Evolutionary conservation across 2,329 filamentous ascomycete genomes (phyloP).

Genomic region (Hyphodiscus sp.): DNA sequence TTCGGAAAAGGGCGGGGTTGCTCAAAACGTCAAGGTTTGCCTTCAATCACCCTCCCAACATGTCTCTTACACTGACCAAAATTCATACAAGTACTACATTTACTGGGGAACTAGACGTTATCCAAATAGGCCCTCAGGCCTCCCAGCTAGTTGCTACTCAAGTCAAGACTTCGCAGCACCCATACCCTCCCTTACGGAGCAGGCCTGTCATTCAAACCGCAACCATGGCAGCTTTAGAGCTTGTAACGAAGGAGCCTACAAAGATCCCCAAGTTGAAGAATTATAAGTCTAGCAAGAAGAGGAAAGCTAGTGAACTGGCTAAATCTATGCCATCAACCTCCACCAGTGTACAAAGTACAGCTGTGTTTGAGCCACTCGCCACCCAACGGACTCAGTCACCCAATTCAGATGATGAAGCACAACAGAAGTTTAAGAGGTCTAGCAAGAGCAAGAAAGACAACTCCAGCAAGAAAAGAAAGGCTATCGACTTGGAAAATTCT

Average conservation of each 20-base stretch:
- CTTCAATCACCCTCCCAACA: not conserved
- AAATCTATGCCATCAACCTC: not conserved
- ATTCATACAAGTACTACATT: not conserved
- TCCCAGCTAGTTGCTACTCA: too few species aligned
- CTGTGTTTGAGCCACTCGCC: not conserved
- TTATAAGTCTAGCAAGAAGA: slow-evolving; percentile 26
- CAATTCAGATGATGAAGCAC: not conserved
- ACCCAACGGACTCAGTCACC: not conserved
- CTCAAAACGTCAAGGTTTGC: not conserved
- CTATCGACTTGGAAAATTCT: not conserved
- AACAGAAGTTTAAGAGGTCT: not conserved
- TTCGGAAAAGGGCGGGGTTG: not conserved
- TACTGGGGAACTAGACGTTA: not conserved
- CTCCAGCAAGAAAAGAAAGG: slow-evolving; percentile 27
- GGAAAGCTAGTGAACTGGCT: slow-evolving; percentile 2
- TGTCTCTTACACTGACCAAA: not conserved
- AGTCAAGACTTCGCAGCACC: too few species aligned
- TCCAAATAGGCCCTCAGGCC: too few species aligned
- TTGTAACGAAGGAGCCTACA: not conserved
- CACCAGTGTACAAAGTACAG: not conserved
- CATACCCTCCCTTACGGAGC: not conserved
- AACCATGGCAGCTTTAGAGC: not conserved
- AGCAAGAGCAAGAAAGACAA: slow-evolving; percentile 25
- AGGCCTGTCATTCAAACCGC: not conserved
- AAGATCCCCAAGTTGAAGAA: slow-evolving; percentile 22